phyloP scores from a whole-genome alignment of 192 early-diverging fungal genomes.

The Umbelopsis ramanniana region DNA sequence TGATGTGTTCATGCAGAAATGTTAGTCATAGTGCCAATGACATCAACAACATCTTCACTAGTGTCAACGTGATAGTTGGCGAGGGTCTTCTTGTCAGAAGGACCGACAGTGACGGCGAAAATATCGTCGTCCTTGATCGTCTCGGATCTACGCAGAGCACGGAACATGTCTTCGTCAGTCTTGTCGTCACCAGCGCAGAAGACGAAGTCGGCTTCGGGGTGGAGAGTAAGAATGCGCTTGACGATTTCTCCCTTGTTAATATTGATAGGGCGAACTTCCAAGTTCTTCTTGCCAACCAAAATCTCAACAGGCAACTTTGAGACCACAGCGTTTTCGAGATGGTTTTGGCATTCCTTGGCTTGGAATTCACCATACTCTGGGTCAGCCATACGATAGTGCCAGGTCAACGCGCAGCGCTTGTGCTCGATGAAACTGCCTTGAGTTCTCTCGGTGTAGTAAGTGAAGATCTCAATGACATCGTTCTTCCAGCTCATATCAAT shows the following conservation, averaged over 20 bases:
- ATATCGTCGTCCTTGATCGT: not conserved
- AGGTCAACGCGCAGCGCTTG: conserved; percentile 86
- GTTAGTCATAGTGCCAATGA: conserved; percentile 9
- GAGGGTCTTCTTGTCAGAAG: conserved; percentile 87
- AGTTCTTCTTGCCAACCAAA: conserved; percentile 87
- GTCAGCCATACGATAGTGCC: conserved; percentile 90
- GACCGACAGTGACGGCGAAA: conserved; percentile 71
- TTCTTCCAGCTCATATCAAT: conserved; percentile 83
- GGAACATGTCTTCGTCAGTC: conserved; percentile 94
- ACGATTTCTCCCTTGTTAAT: conserved; percentile 94
- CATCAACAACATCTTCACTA: conserved; percentile 66
- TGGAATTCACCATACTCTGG: conserved; percentile 87
- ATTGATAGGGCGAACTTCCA: conserved; percentile 80
- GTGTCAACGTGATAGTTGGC: conserved; percentile 85
- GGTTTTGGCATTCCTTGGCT: conserved; percentile 89
- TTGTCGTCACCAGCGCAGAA: conserved; percentile 88
- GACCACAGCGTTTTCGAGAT: conserved; percentile 78
- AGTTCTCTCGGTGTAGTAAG: conserved; percentile 87
- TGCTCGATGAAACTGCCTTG: conserved; percentile 83
- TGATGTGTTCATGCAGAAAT: not conserved
- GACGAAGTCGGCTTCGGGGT: conserved; percentile 73
- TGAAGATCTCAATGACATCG: conserved; percentile 81
- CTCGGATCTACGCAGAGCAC: conserved; percentile 46
- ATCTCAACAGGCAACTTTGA: conserved; percentile 86
- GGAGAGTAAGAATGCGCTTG: conserved; percentile 60